These are phyloP conservation scores for Colletotrichum ledebouriae DNA, from an alignment of 2,329 filamentous ascomycete genomes.

Conservation along the genomic window DNA sequence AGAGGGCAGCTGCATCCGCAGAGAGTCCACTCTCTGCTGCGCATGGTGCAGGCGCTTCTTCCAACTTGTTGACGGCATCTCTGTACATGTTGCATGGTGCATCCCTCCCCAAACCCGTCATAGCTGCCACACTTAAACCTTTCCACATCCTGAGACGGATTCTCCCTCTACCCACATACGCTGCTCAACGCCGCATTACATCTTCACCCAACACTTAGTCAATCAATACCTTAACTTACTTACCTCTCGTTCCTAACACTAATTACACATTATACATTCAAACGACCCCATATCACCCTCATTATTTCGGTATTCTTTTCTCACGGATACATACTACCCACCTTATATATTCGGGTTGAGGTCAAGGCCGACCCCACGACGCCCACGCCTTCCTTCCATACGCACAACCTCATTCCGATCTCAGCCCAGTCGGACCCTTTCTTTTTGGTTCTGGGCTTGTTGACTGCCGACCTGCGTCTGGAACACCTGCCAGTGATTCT, in stretches of 20 bases:
- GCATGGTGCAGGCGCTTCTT: conserved; percentile 3
- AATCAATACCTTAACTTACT: too few relatives aligned
- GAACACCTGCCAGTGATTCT: conserved; percentile 1
- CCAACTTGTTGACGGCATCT: conserved; percentile 21
- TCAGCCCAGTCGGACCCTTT: conserved; percentile 24
- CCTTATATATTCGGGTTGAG: background rate
- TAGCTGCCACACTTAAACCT: conserved; percentile 37
- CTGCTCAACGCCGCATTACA: conserved; percentile 4
- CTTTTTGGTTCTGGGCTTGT: conserved; percentile 16
- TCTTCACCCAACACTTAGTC: background rate
- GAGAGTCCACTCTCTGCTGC: background rate
- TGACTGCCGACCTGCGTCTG: conserved; percentile 7
- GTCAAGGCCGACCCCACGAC: background rate
- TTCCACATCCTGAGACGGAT: conserved; percentile 36
- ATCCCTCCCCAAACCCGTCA: conserved; percentile 34
- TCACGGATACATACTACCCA: conserved; percentile 1
- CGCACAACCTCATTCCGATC: conserved; percentile 10
- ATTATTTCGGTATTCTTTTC: background rate
- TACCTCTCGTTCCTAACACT: too few relatives aligned
- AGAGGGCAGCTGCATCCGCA: background rate
- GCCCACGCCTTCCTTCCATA: conserved; percentile 8
- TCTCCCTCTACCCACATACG: conserved; percentile 20
- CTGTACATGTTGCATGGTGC: conserved; percentile 30
- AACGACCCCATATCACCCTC: conserved; percentile 7
- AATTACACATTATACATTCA: background rate